These are phyloP conservation scores for Amanita phalloides DNA, from an alignment of 768 basidiomycete genomes.

Conservation along the genomic window DNA sequence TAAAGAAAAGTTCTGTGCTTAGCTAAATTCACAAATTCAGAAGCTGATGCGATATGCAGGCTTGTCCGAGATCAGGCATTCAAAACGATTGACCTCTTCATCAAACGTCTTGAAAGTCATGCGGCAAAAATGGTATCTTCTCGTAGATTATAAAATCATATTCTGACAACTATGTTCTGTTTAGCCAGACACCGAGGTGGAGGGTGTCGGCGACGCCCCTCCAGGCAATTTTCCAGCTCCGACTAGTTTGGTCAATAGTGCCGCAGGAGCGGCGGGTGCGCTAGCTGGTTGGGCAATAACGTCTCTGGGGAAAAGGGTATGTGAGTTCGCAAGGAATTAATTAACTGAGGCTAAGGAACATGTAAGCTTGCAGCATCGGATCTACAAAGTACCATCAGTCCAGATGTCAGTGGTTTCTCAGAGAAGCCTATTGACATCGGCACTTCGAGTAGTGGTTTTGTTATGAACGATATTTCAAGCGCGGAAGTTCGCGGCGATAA, in stretches of 20 bases:
- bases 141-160: not conserved
- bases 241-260: conserved; percentile 65
- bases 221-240: conserved; percentile 19
- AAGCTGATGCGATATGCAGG: conserved; percentile 26
- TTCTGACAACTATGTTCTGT: not conserved
- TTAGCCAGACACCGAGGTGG: conserved; percentile 27
- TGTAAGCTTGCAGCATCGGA: conserved; percentile 60
- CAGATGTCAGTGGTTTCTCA: conserved; percentile 26
- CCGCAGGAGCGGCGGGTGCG: conserved; percentile 85
- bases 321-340: conserved; percentile 5
- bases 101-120: conserved; percentile 73
- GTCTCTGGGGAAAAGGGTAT: conserved; percentile 73
- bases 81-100: conserved; percentile 82
- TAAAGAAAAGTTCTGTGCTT: conserved; percentile 71
- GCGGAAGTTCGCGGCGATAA: conserved; percentile 2
- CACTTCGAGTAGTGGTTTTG: not conserved
- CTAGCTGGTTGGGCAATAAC: conserved; percentile 96
- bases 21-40: not conserved
- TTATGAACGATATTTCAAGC: not conserved
- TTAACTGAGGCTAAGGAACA: not conserved
- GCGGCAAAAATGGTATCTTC: conserved; percentile 69
- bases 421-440: not conserved
- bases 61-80: conserved; percentile 94
- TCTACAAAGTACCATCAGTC: conserved; percentile 55
- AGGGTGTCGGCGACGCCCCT: conserved; percentile 16